Percentiles rank a stretch among this genome's conserved stretches.
Evolutionary conservation across 352 stramenopile species (phyloP).

Genomic region (Phytophthora litchii): DNA sequence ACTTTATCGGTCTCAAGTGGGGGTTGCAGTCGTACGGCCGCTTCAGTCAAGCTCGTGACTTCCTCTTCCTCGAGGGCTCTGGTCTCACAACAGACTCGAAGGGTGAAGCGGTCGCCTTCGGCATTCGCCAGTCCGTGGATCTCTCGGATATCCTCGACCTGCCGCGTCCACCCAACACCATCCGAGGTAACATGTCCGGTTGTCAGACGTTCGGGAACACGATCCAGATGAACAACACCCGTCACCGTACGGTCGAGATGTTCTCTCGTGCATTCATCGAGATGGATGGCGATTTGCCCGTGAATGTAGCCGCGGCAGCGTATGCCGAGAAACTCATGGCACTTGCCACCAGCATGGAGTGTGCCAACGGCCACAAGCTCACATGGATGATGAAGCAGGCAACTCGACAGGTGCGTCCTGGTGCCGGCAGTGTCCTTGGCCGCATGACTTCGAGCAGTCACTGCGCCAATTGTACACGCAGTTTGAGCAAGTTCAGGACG

Average conservation of each 20-base stretch:
- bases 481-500: slow-evolving; percentile 40
- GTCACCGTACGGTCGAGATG: slow-evolving; percentile 34
- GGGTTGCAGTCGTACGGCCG: slow-evolving; percentile 37
- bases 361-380: slow-evolving; percentile 45
- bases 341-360: slow-evolving; percentile 42
- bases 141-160: slow-evolving; percentile 33
- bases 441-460: slow-evolving; percentile 27
- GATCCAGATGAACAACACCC: slow-evolving; percentile 7
- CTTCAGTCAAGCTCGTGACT: slow-evolving; percentile 47
- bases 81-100: slow-evolving; percentile 35
- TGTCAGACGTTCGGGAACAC: slow-evolving; percentile 42
- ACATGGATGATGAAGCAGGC: slow-evolving; percentile 45
- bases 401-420: slow-evolving; percentile 23
- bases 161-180: slow-evolving; percentile 37
- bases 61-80: slow-evolving; percentile 50
- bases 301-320: slow-evolving; percentile 27
- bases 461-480: slow-evolving; percentile 40
- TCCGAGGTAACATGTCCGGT: slow-evolving; percentile 43
- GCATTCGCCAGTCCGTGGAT: slow-evolving; percentile 40
- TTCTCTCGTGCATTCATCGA: slow-evolving; percentile 46
- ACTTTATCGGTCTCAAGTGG: slow-evolving; percentile 57
- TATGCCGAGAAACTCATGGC: slow-evolving; percentile 40
- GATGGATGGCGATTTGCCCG: slow-evolving; percentile 31
- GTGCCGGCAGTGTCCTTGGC: slow-evolving; percentile 15
- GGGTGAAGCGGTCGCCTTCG: slow-evolving; percentile 38